Conservation (phyloP, 371 early-diverging fungal genomes). For the Mucor plumbeus region DNA sequence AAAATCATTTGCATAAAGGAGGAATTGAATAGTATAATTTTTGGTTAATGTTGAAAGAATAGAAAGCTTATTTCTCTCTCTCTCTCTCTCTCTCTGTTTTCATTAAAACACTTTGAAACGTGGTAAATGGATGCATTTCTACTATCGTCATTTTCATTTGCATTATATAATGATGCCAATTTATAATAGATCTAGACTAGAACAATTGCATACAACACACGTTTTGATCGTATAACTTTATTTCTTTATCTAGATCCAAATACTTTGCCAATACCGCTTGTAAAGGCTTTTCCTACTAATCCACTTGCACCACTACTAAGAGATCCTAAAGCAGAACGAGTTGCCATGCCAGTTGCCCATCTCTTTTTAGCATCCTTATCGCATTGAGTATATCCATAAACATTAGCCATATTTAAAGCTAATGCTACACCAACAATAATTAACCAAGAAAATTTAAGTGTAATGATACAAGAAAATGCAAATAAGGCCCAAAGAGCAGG, state of each 20-base stretch:
- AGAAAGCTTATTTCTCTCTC: no score
- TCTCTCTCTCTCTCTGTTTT: no score
- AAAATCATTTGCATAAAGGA: constrained; percentile 1
- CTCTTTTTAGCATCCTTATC: constrained; percentile 88
- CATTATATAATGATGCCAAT: constrained; percentile 1
- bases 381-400: constrained; percentile 93
- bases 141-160: background rate
- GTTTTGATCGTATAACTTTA: no score
- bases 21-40: no score
- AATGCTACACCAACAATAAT: constrained; percentile 87
- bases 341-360: constrained; percentile 62
- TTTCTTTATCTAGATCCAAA: constrained; percentile 39
- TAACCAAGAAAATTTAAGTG: constrained; percentile 80
- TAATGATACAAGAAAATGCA: constrained; percentile 77
- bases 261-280: constrained; percentile 42
- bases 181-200: background rate
- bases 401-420: constrained; percentile 84
- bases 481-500: constrained; percentile 87
- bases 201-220: no score
- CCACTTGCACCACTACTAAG: constrained; percentile 45
- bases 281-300: constrained; percentile 47
- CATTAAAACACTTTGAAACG: background rate
- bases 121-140: background rate
- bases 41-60: background rate
- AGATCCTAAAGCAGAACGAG: constrained; percentile 50